Base-by-base conservation (phyloP, 1,284 basidiomycete genomes). In the Athelia psychrophila region DNA sequence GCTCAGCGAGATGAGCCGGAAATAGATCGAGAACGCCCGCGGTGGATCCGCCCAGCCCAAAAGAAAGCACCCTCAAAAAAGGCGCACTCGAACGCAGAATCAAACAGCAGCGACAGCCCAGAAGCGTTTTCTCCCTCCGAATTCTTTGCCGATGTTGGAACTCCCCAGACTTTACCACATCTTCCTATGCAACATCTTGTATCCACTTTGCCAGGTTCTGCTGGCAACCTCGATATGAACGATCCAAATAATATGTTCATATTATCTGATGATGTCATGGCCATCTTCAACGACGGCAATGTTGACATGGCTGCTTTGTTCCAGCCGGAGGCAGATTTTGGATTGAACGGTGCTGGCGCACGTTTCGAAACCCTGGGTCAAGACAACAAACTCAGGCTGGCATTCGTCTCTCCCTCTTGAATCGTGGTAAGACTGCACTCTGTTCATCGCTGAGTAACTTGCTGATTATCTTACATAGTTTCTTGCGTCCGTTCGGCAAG, bases 11-110 rank as follows among this genome's bases (percentile, higher is more conserved):
- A 79, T 38, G 77, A 76, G 13, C 71, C 76, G 20, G 73, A 77
- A n/a, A 78, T 78, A 33, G 72, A 63, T 10, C 68, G 69, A 48
- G 69, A 80, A 6, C 74, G 86, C 24, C 91, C 90, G 0, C 88
- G 91, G 6, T 95, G 92, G 92, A 82, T 94, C 51, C 81, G 91
- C 30, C 93, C 92, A 6, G 84, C 93, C 2, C 86, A 88, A 50
- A 91, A 90, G 67, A 89, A 88, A 71, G 77, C 78, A 3, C 70
- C 79, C 2, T 77, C 68, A 60, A 61, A 75, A 55, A 64, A 71
- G 48, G 61, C 68, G 60, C 61, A 75, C 55, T 65, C 71, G 63
- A 51, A 77, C 23, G 70, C 79, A 18, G 77, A 78, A 6, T 79
- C 81, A 40, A 78, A 80, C 47, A 81, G 82, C 58, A 83, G 80